These are phyloP conservation scores for Ceriops zippeliana DNA, from an alignment of 345 rosid genomes.

Conservation along the genomic window DNA sequence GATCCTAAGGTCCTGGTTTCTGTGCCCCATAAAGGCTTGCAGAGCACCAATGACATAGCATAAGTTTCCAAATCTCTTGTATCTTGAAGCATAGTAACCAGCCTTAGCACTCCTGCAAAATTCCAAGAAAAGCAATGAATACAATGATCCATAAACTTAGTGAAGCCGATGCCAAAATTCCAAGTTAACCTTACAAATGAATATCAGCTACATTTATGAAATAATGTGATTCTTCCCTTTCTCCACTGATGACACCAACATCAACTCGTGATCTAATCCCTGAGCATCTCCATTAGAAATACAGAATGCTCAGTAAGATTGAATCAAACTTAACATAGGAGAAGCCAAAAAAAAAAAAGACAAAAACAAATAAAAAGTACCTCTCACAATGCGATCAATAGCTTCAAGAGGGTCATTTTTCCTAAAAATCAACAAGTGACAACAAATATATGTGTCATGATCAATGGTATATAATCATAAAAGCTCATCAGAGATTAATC, in stretches of 20 bases:
- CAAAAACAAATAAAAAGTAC: conserved; percentile 30
- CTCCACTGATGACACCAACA: conserved; percentile 63
- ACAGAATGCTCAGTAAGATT: background rate
- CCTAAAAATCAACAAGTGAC: conserved; percentile 40
- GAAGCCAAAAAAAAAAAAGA: background rate
- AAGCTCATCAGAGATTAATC: conserved; percentile 7
- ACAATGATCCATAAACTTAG: conserved; percentile 9
- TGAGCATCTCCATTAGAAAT: conserved; percentile 31
- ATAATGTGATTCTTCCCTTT: conserved; percentile 58
- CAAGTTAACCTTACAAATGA: conserved; percentile 70
- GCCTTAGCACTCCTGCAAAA: conserved; percentile 91
- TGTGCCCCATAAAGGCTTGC: conserved; percentile 83
- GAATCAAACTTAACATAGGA: background rate
- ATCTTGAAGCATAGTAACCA: conserved; percentile 85
- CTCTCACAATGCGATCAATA: conserved; percentile 72
- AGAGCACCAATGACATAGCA: conserved; percentile 87
- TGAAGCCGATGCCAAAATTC: conserved; percentile 10
- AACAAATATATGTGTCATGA: conserved; percentile 11
- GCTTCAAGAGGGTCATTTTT: conserved; percentile 82
- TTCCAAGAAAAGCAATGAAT: conserved; percentile 17
- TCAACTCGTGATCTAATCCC: conserved; percentile 69
- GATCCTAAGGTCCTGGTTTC: conserved; percentile 69
- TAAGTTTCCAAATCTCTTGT: conserved; percentile 79
- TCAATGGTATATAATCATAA: background rate
- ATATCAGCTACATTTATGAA: conserved; percentile 92